Evolutionary conservation across 306 rosid genomes (phyloP).

Genomic region (Dicorynia guianensis): DNA sequence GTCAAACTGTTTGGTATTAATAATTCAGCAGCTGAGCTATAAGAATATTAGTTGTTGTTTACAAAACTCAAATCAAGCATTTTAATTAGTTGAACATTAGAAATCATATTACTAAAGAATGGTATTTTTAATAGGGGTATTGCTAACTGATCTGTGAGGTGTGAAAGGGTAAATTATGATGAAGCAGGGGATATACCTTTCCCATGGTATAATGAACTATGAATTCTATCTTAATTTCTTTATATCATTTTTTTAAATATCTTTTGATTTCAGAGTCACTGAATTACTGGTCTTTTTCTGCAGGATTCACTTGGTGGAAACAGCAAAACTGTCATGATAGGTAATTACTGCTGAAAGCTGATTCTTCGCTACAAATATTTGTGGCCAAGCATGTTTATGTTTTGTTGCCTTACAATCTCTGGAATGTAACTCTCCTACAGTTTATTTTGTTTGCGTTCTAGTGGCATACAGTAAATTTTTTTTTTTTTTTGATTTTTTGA

Average conservation of each 20-base stretch:
- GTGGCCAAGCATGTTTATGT: slow-evolving; percentile 26
- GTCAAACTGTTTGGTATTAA: no score
- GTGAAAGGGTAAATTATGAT: background rate
- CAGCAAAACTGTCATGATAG: slow-evolving; percentile 93
- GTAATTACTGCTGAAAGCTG: slow-evolving; percentile 54
- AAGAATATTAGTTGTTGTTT: slow-evolving; percentile 16
- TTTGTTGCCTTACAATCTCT: slow-evolving; percentile 19
- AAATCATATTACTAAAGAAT: background rate
- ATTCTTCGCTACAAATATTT: slow-evolving; percentile 24
- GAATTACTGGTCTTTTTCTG: slow-evolving; percentile 37
- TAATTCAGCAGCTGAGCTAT: background rate
- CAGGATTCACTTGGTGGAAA: slow-evolving; percentile 96
- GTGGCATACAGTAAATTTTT: no score
- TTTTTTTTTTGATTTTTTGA: no score
- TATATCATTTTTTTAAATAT: slow-evolving; percentile 28
- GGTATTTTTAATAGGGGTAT: slow-evolving; percentile 4
- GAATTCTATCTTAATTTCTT: slow-evolving; percentile 32
- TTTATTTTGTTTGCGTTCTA: no score
- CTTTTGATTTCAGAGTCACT: slow-evolving; percentile 40
- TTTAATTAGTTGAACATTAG: background rate
- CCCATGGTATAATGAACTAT: slow-evolving; percentile 16
- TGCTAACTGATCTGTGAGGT: background rate
- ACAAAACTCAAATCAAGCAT: slow-evolving; percentile 6
- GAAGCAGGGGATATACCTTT: background rate
- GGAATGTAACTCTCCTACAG: no score